These are phyloP conservation scores for Eucalyptus grandis DNA, from an alignment of 345 rosid species.

Conservation along the genomic window DNA sequence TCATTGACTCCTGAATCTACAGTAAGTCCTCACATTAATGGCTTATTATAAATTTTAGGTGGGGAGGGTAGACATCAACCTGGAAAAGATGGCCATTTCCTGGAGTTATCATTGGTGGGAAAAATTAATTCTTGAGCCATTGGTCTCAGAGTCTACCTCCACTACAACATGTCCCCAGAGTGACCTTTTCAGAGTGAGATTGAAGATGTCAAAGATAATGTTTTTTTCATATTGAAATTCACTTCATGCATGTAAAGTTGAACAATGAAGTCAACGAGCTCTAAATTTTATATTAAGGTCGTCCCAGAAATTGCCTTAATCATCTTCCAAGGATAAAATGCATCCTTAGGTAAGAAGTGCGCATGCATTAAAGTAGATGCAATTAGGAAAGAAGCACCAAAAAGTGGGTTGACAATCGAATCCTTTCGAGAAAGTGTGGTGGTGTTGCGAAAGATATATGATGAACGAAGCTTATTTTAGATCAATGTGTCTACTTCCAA, in stretches of 20 bases:
- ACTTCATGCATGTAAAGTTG: background rate
- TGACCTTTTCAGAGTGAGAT: background rate
- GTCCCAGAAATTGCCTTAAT: background rate
- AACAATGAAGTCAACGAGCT: background rate
- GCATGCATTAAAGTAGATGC: background rate
- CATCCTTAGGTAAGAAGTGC: background rate
- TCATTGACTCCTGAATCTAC: background rate
- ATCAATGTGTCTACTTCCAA: background rate
- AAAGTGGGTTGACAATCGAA: background rate
- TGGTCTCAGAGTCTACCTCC: background rate
- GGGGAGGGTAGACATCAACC: background rate
- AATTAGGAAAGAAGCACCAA: background rate
- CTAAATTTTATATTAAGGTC: background rate
- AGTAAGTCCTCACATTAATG: background rate
- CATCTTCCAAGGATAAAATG: background rate
- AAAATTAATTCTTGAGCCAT: background rate
- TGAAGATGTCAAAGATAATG: background rate
- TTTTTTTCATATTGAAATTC: background rate
- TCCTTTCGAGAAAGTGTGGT: background rate
- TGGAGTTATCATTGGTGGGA: background rate
- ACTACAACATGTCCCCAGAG: background rate
- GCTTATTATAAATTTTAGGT: background rate
- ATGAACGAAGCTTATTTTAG: background rate
- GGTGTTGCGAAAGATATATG: background rate
- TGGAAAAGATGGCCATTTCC: background rate